Conservation (phyloP, 1,284 basidiomycete species). For the Omphalotus olearius region DNA sequence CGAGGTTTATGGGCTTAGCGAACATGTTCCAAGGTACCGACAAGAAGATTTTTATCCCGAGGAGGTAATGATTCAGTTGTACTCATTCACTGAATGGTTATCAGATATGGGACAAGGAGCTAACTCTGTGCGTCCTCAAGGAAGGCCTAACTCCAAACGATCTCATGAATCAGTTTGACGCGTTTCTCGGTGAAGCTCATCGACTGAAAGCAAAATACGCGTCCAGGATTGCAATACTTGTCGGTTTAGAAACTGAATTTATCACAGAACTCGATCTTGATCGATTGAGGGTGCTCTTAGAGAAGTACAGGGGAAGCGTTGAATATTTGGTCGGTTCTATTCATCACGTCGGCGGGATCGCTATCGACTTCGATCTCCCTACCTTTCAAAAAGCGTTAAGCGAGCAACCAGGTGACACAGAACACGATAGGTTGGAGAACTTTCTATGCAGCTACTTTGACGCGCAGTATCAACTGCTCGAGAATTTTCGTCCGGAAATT, state of each 20-base stretch:
- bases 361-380: constrained; percentile 87
- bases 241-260: constrained; percentile 93
- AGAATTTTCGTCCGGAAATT: constrained; percentile 78
- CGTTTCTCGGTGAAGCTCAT: constrained; percentile 75
- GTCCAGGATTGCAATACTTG: constrained; percentile 68
- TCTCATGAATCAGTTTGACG: constrained; percentile 58
- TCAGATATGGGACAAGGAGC: too few species aligned
- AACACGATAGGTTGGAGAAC: constrained; percentile 26
- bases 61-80: constrained; percentile 59
- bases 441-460: constrained; percentile 81
- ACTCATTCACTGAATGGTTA: too few species aligned
- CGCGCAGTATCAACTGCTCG: constrained; percentile 69
- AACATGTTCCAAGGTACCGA: constrained; percentile 91
- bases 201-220: constrained; percentile 62
- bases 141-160: constrained; percentile 40
- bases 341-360: constrained; percentile 85
- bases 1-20: constrained; percentile 83
- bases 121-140: constrained; percentile 27
- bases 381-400: constrained; percentile 59
- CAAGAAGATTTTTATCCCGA: constrained; percentile 87
- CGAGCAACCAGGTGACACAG: constrained; percentile 29
- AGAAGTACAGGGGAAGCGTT: constrained; percentile 45
- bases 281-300: constrained; percentile 47
- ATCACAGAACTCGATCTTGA: constrained; percentile 71
- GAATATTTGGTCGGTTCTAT: constrained; percentile 94